Base-by-base conservation (phyloP, 306 rosid species). In the Dryas octopetala region DNA sequence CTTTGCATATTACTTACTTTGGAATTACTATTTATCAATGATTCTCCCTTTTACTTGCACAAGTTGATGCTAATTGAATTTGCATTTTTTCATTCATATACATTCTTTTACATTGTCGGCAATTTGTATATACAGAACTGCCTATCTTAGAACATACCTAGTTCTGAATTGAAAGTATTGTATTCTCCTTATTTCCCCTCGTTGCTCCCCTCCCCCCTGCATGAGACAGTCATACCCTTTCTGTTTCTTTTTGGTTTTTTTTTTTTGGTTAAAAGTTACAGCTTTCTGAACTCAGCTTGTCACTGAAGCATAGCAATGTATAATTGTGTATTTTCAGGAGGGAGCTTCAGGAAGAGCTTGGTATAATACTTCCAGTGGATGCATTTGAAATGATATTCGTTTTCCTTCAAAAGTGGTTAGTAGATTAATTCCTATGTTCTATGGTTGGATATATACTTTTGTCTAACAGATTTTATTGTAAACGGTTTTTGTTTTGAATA, bases 331-430 rank as follows among this genome's bases (percentile, higher is more conserved):
- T 32, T 86, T 79, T 78, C 89, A 95, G 98, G 87, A 90, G 96
- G 88, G 97, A 95, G 86, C 93, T 95, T 11, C 84, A 90, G 74
- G 97, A 91, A 83, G 97, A 95, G 91, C 92, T 95, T n/a, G 97
- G 97, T 51, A 58, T 95, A 78, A 81, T 47, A 78, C 97, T 95
- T 78, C 97, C 97, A 51, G 71, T 75, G 80, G 97, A 95, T 80
- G 97, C 97, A 63, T 95, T 95, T 32, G 99, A 95, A 85, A 83
- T 78, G 85, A 62, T 92, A 55, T 95, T 95, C 68, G 69, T 90
- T 76, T 91, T 57, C 83, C 89, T 91, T 78, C 88, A 87, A 60
- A 91, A 95, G 85, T 86, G 93, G 99, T 95, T 38, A 85, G 93
- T 82, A 55, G 70, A 68, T 79, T 19, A 64, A 40, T 38, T 14